A percentile compares a stretch with the other conserved stretches of the same genome.
These are phyloP conservation scores for Aspergillus asperescens DNA, from an alignment of 495 filamentous ascomycete genomes.

Conservation along the genomic window DNA sequence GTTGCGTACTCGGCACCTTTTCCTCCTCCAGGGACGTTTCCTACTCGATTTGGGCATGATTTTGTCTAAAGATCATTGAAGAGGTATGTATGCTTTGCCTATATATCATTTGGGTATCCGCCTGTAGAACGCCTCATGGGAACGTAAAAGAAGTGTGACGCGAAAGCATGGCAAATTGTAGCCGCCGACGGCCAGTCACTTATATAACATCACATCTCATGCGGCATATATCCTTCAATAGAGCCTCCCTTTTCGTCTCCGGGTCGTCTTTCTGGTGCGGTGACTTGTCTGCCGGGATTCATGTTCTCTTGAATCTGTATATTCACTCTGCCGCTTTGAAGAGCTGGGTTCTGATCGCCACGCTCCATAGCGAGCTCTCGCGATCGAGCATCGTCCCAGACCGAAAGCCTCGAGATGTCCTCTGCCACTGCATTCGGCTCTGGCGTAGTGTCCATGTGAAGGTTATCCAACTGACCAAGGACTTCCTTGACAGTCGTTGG, in stretches of 20 bases:
- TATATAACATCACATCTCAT: slow-evolving; percentile 11
- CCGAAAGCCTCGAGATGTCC: slow-evolving; percentile 15
- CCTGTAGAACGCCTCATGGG: slow-evolving; percentile 8
- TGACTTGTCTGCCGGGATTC: slow-evolving; percentile 10
- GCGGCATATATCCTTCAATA: slow-evolving; percentile 44
- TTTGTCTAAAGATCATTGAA: background rate
- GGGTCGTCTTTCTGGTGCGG: slow-evolving; percentile 30
- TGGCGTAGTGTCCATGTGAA: slow-evolving; percentile 19
- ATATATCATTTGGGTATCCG: slow-evolving; percentile 12
- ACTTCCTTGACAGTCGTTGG: slow-evolving; percentile 21
- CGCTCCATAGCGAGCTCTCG: slow-evolving; percentile 45
- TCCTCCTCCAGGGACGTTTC: background rate
- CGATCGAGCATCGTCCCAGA: slow-evolving; percentile 26
- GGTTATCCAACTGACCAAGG: slow-evolving; percentile 27
- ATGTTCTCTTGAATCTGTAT: slow-evolving; percentile 39
- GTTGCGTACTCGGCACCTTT: background rate
- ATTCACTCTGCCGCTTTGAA: slow-evolving; percentile 32
- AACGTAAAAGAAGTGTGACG: background rate
- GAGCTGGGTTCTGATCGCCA: slow-evolving; percentile 33
- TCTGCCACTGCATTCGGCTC: slow-evolving; percentile 20
- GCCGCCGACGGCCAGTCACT: background rate
- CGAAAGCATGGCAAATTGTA: background rate
- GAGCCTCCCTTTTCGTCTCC: slow-evolving; percentile 38
- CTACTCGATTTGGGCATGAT: background rate
- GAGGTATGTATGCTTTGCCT: background rate